Conservation (phyloP, 306 rosid genomes). For the Rosa lucieae region DNA sequence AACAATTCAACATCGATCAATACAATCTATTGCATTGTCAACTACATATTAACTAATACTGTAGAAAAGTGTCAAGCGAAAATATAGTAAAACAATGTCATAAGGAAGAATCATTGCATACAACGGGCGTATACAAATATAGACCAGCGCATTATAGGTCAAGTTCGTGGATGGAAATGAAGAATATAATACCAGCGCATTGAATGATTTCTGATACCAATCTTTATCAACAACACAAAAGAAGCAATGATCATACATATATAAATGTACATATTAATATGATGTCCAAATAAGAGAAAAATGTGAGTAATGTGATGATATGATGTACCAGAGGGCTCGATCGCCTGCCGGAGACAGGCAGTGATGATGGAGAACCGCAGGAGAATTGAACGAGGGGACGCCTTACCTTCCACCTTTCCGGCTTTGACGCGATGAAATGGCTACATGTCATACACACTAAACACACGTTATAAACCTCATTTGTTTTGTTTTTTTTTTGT, state of each 20-base stretch:
- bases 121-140: neutral
- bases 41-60: neutral
- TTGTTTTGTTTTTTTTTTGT: neutral
- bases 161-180: neutral
- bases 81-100: neutral
- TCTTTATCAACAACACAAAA: neutral
- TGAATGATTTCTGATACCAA: neutral
- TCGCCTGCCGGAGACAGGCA: neutral
- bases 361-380: neutral
- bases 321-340: conserved; percentile 7
- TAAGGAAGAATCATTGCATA: neutral
- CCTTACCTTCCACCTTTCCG: neutral
- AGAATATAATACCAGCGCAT: neutral
- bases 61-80: neutral
- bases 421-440: neutral
- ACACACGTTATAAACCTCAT: neutral
- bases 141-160: neutral
- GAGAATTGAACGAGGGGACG: neutral
- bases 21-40: neutral
- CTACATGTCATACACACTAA: neutral
- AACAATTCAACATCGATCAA: neutral
- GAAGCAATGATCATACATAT: neutral
- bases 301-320: neutral
- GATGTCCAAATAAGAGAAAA: neutral
- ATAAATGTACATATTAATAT: neutral